Conservation (phyloP, 2,329 filamentous ascomycete species). For the Ophiostoma fasciatum region DNA sequence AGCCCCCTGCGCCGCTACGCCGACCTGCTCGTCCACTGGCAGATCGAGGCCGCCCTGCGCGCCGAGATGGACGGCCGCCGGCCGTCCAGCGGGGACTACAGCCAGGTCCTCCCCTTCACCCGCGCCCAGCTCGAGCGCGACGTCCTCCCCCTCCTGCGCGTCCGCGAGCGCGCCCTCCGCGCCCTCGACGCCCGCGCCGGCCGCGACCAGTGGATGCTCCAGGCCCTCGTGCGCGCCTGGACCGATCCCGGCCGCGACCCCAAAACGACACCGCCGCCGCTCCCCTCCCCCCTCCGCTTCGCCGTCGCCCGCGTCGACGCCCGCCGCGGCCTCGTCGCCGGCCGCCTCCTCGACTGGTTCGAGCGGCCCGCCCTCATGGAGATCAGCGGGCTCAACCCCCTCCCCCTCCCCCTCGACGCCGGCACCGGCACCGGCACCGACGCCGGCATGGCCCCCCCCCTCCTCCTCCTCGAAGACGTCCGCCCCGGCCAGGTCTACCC, state of each 20-base stretch:
- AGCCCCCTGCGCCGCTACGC: conserved; percentile 50
- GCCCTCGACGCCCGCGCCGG: conserved; percentile 28
- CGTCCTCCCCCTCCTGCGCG: conserved; percentile 33
- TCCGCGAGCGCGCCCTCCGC: conserved; percentile 37
- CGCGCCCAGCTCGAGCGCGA: conserved; percentile 23
- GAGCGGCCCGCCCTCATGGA: conserved; percentile 28
- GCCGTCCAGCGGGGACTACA: background rate
- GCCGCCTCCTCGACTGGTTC: conserved; percentile 37
- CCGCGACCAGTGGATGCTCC: conserved; percentile 37
- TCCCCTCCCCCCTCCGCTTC: conserved; percentile 35
- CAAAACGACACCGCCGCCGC: too few relatives aligned
- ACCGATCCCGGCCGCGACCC: conserved; percentile 30
- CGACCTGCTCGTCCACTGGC: conserved; percentile 51
- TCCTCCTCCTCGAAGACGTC: conserved; percentile 25
- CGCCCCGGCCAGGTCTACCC: conserved; percentile 37
- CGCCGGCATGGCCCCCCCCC: background rate
- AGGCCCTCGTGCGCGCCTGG: conserved; percentile 47
- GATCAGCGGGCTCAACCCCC: conserved; percentile 19
- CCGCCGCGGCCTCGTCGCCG: conserved; percentile 19
- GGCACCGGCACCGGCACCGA: background rate
- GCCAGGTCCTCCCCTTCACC: conserved; percentile 23
- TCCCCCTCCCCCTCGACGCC: background rate
- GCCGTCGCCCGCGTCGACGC: conserved; percentile 25
- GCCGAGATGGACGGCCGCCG: conserved; percentile 21
- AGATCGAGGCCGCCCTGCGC: conserved; percentile 43